phyloP scores from a whole-genome alignment of 208 protist species.

The Trypanosoma lewisi region DNA sequence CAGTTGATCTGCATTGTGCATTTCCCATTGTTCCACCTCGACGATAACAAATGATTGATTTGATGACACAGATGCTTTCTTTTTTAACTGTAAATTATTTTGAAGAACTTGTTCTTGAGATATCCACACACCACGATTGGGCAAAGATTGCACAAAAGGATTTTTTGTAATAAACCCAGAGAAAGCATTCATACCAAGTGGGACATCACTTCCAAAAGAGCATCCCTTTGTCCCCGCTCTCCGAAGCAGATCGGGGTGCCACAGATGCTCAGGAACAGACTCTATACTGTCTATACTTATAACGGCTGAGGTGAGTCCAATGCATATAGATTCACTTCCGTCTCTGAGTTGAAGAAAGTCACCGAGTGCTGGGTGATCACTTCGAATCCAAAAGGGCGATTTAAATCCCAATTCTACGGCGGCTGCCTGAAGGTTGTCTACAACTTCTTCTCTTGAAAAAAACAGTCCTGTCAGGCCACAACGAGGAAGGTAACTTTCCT shows the following conservation, averaged over 20 bases:
- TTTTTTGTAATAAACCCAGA: constrained; percentile 66
- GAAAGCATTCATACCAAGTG: constrained; percentile 80
- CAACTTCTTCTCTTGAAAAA: constrained; percentile 81
- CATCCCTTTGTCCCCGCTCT: not conserved
- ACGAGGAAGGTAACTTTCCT: constrained; percentile 41
- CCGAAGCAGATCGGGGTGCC: constrained; percentile 51
- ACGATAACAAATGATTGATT: constrained; percentile 49
- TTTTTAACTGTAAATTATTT: constrained; percentile 41
- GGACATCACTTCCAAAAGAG: constrained; percentile 33
- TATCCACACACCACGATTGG: constrained; percentile 75
- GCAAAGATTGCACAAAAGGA: constrained; percentile 63
- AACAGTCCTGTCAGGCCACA: constrained; percentile 81
- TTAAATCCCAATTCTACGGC: constrained; percentile 65
- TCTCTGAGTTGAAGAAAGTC: constrained; percentile 70
- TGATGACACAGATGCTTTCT: constrained; percentile 17
- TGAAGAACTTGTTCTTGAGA: constrained; percentile 83
- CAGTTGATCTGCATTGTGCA: constrained; percentile 88
- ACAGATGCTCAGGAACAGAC: constrained; percentile 33
- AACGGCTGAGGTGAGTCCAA: constrained; percentile 68
- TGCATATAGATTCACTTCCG: constrained; percentile 78
- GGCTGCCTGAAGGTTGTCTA: constrained; percentile 87
- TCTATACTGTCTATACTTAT: constrained; percentile 61
- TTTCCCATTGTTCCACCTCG: constrained; percentile 81
- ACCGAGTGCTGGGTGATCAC: constrained; percentile 57
- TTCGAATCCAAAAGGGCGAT: constrained; percentile 84